Percentiles rank a stretch among this genome's conserved stretches.
These are phyloP conservation scores for Colletotrichum sp. DNA, from an alignment of 2,329 filamentous ascomycete genomes.

Conservation along the genomic window DNA sequence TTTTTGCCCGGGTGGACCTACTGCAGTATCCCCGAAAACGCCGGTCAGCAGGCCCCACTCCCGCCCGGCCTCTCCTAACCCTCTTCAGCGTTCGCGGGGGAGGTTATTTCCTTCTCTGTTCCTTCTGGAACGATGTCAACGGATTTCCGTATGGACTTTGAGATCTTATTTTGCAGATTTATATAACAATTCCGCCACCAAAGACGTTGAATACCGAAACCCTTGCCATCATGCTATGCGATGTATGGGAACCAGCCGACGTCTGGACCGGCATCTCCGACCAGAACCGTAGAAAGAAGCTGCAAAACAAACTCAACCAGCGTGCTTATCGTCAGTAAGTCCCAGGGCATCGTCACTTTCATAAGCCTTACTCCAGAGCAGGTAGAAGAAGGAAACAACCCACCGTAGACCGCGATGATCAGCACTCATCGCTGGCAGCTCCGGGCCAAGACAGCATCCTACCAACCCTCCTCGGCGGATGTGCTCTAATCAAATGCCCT, in stretches of 20 bases:
- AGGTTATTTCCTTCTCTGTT: not conserved
- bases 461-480: not conserved
- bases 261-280: not conserved
- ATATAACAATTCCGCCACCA: not conserved
- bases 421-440: not conserved
- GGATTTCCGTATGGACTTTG: not conserved
- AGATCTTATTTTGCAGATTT: not conserved
- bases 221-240: not conserved
- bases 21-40: not conserved
- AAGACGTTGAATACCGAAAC: not conserved
- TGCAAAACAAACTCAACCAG: conserved; percentile 12
- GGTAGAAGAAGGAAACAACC: not conserved
- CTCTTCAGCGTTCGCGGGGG: not conserved
- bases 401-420: not conserved
- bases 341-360: fast-evolving
- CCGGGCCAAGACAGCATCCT: not conserved
- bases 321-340: not conserved
- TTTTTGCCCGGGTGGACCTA: not conserved
- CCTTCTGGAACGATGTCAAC: not conserved
- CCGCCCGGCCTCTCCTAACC: not conserved
- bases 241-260: not conserved
- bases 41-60: not conserved
- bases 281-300: not conserved
- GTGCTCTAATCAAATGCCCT: not conserved
- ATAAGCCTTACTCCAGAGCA: not conserved